These are phyloP conservation scores for Maudiozyma turicensis DNA, from an alignment of 805 yeast species.

Conservation along the genomic window DNA sequence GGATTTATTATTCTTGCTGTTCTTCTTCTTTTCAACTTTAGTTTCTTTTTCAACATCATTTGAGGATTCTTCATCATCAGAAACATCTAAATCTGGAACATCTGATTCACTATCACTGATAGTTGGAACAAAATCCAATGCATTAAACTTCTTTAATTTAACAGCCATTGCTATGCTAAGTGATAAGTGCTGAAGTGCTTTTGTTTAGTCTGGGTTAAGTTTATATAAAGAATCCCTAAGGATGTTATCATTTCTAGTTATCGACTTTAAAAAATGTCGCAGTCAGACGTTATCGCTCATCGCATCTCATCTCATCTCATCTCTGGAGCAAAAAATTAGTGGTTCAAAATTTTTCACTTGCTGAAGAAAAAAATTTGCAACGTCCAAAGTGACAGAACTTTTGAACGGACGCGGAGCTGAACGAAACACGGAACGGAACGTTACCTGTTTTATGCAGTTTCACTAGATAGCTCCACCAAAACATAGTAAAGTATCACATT, in stretches of 20 bases:
- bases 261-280: background rate
- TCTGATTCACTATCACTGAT: conserved; percentile 72
- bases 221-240: too few relatives aligned
- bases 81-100: conserved; percentile 42
- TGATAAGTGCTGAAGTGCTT: too few relatives aligned
- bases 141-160: conserved; percentile 13
- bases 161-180: background rate
- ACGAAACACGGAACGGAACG: background rate
- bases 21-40: conserved; percentile 16
- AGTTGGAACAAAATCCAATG: conserved; percentile 51
- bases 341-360: background rate
- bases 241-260: too few relatives aligned
- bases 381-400: background rate
- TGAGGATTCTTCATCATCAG: conserved; percentile 36
- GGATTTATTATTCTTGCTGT: conserved; percentile 19
- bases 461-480: too few relatives aligned
- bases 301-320: background rate
- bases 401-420: background rate
- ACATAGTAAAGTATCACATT: too few relatives aligned
- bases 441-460: too few relatives aligned
- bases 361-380: background rate
- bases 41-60: conserved; percentile 14
- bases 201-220: too few relatives aligned
- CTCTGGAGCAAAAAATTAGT: background rate
- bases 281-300: background rate